A percentile compares a stretch with the other conserved stretches of the same genome.
Conservation (phyloP, 192 early-diverging fungal genomes). For the Rhizoclosmatium globosum region DNA sequence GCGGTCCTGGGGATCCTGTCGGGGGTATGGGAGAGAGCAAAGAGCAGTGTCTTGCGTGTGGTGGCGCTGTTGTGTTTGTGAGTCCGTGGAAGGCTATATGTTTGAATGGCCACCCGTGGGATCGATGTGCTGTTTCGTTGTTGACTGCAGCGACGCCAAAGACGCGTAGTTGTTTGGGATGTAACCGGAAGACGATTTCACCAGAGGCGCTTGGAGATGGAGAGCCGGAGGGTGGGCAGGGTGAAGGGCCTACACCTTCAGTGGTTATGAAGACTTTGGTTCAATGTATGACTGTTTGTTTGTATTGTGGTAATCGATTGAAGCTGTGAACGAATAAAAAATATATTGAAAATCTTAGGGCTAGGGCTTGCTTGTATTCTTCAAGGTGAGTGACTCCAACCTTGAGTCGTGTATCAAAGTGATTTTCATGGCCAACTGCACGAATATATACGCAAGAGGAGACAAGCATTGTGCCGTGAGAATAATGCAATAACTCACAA, state of each 20-base stretch:
- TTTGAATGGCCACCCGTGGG: slow-evolving; percentile 37
- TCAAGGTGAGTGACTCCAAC: too few species aligned
- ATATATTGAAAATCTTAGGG: neutral
- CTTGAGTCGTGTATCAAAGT: too few species aligned
- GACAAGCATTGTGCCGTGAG: neutral
- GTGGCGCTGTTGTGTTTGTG: slow-evolving; percentile 11
- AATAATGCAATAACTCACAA: neutral
- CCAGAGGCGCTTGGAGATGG: neutral
- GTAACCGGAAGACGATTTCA: slow-evolving; percentile 30
- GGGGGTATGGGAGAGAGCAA: neutral
- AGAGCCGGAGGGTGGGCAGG: neutral
- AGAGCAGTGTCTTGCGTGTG: slow-evolving; percentile 35
- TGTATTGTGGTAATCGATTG: slow-evolving; percentile 35
- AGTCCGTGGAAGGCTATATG: slow-evolving; percentile 34
- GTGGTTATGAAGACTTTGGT: slow-evolving; percentile 11
- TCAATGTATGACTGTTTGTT: slow-evolving; percentile 13
- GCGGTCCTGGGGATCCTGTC: neutral
- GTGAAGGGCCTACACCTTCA: neutral
- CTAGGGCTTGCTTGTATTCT: too few species aligned
- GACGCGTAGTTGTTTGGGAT: slow-evolving; percentile 22
- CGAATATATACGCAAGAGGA: too few species aligned
- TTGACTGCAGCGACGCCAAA: slow-evolving; percentile 38
- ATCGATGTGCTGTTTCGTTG: slow-evolving; percentile 34
- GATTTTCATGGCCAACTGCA: too few species aligned
- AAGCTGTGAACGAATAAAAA: neutral